A percentile compares a stretch with the other conserved stretches of the same genome.
phyloP scores from a whole-genome alignment of 2,329 filamentous ascomycete genomes.

The Byssochlamys sp. region DNA sequence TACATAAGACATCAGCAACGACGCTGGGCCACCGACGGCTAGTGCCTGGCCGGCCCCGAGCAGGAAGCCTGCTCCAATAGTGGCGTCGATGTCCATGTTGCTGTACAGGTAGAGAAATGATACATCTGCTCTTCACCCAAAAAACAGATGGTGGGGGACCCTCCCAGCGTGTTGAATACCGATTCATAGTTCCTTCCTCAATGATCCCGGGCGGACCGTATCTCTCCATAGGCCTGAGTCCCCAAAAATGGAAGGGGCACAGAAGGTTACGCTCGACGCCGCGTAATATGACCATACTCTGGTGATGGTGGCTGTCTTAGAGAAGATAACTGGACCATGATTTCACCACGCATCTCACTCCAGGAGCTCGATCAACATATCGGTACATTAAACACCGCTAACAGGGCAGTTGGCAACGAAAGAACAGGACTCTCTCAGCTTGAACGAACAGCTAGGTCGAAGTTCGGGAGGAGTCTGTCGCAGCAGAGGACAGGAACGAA shows the following conservation, averaged over 20 bases:
- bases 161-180: not conserved
- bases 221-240: not conserved
- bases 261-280: not conserved
- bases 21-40: constrained; percentile 43
- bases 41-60: constrained; percentile 46
- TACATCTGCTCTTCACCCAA: not conserved
- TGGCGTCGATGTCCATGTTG: constrained; percentile 48
- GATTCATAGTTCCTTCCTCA: not conserved
- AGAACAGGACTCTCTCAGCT: no score
- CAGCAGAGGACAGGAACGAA: not conserved
- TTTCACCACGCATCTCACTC: no score
- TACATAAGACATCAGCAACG: constrained; percentile 44
- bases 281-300: not conserved
- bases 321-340: not conserved
- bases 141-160: not conserved
- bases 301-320: not conserved
- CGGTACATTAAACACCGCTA: no score
- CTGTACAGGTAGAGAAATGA: not conserved
- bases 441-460: no score
- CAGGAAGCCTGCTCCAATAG: constrained; percentile 49
- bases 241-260: not conserved
- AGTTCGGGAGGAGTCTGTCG: no score
- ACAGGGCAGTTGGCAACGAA: no score
- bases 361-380: no score
- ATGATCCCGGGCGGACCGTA: not conserved